A percentile compares a stretch with the other conserved stretches of the same genome.
These are phyloP conservation scores for Colletotrichum cuscutae DNA, from an alignment of 2,329 filamentous ascomycete genomes.

Conservation along the genomic window DNA sequence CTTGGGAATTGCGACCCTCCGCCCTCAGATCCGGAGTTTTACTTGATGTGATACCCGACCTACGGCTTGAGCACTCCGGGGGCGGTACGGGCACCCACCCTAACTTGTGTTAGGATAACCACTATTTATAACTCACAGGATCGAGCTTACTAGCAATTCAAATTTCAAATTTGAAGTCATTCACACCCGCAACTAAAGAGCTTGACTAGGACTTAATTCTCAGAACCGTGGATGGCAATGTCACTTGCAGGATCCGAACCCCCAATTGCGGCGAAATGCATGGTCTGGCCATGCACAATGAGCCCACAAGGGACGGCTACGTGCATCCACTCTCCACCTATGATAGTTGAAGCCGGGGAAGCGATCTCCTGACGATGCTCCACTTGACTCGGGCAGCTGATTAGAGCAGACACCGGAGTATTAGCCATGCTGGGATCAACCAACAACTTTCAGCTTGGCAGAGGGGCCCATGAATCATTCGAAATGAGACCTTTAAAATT, in stretches of 20 bases:
- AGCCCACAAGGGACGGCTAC: background rate
- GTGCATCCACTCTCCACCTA: background rate
- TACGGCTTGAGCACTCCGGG: too few species aligned
- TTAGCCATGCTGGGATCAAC: background rate
- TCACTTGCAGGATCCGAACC: background rate
- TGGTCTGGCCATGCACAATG: background rate
- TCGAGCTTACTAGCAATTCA: background rate
- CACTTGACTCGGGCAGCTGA: background rate
- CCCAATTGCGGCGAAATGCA: background rate
- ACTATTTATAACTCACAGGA: too few species aligned
- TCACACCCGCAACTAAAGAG: background rate
- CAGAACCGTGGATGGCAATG: background rate
- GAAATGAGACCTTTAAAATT: background rate
- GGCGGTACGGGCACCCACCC: too few species aligned
- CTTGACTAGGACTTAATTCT: background rate
- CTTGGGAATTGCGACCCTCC: too few species aligned
- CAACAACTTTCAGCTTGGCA: slow-evolving; percentile 7
- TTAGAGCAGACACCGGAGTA: background rate
- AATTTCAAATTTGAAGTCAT: background rate
- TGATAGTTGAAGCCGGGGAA: background rate
- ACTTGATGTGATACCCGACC: too few species aligned
- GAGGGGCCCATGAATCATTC: background rate
- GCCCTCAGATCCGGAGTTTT: too few species aligned
- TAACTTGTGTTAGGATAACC: too few species aligned
- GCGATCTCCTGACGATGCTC: background rate